Base-by-base conservation (phyloP, 2,329 filamentous ascomycete species). In the Hypocrella siamensis region DNA sequence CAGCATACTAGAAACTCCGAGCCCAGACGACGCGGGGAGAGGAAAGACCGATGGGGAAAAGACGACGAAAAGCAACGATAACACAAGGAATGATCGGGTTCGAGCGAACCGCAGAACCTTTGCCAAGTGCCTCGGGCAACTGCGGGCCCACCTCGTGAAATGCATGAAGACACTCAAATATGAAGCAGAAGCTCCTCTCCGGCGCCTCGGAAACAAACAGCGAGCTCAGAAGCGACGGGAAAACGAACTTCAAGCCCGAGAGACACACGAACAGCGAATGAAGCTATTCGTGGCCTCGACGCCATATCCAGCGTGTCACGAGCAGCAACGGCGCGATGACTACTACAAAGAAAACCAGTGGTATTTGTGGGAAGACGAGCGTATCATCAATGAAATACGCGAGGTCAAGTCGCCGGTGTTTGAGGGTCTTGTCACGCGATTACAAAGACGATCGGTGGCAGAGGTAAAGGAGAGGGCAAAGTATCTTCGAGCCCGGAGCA, bases 291-390 rank as follows among this genome's bases (percentile, higher is more conserved):
- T 39, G 6, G 33, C 33, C 9, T 40, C 38, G 3, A 36, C 35
- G 3, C 38, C 43, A 28, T 5, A 8, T 4, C 28, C n/a, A 19
- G 3, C n/a, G n/a, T n/a, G n/a, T n/a, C n/a, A n/a, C n/a, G n/a
- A n/a, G n/a, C n/a, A n/a, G n/a, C n/a, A n/a, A n/a, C n/a, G 38
- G 38, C 8, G 28, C 30, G 7, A 3, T 3, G 48, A 51, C 19
- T 40, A 37, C 17, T 30, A 40, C 17, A 37, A 35, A 26, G 30
- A 48, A 17, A 44, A 44, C n/a, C n/a, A n/a, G 7, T 51, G 48
- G 47, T 21, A 38, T 18, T 31, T 38, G 25, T 35, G 36, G 35
- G 48, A 51, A 33, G 48, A 51, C 33, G 40, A 48, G 2, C 31
- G 19, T n/a, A 37, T 51, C 12, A 33, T 51, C 8, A 35, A 30